phyloP scores from a whole-genome alignment of 1,284 basidiomycete genomes.

The Wolfiporia cocos region DNA sequence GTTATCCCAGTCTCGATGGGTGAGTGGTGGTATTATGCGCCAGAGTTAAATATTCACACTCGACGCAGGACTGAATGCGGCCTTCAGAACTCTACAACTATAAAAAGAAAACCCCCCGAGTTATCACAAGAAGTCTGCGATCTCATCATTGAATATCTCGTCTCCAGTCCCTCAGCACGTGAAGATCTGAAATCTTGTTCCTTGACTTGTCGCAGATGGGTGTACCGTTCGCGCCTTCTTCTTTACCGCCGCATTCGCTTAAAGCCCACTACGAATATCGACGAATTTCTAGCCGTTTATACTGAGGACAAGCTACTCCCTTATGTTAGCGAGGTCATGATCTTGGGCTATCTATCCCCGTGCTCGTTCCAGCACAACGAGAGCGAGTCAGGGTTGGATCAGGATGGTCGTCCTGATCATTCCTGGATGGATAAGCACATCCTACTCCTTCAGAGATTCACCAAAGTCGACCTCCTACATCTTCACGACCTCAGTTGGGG shows the following conservation, averaged over 20 bases:
- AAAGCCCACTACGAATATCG: constrained; percentile 1
- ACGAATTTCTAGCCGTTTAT: not conserved
- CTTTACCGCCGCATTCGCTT: constrained; percentile 3
- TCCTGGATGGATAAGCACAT: constrained; percentile 2
- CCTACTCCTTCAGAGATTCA: constrained; percentile 1
- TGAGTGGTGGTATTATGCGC: too few relatives aligned
- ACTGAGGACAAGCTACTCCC: not conserved
- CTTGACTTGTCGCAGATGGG: not conserved
- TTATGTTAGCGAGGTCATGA: constrained; percentile 4
- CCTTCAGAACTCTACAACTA: not conserved
- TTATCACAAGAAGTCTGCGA: constrained; percentile 5
- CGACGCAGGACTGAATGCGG: not conserved
- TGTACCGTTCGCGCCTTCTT: constrained; percentile 1
- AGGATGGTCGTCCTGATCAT: constrained; percentile 5
- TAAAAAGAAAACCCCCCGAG: not conserved
- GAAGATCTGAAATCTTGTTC: constrained; percentile 1
- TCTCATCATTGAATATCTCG: constrained; percentile 3
- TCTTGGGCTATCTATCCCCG: constrained; percentile 3
- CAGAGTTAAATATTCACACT: not conserved
- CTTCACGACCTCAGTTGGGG: constrained; percentile 9
- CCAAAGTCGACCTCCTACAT: not conserved
- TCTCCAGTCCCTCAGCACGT: not conserved
- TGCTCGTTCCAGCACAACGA: not conserved
- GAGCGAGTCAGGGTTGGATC: constrained; percentile 1
- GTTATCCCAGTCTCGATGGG: too few relatives aligned